Base-by-base conservation (phyloP, 2,329 filamentous ascomycete genomes). In the Nemania sp. region DNA sequence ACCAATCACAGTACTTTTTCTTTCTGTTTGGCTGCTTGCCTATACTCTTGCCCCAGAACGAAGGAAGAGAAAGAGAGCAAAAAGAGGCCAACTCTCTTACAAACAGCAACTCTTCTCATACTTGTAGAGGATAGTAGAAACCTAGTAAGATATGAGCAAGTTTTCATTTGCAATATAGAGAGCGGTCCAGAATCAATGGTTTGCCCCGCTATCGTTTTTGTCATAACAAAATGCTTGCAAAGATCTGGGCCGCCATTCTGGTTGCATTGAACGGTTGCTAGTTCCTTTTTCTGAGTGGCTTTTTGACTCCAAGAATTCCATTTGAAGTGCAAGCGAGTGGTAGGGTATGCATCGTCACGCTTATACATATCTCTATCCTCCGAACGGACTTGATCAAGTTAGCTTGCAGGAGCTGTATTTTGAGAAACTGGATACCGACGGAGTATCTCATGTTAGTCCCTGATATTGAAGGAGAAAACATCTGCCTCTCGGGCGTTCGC, bases 181-280 rank as follows among this genome's bases (percentile, higher is more conserved):
- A 38, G 41, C 18, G 35, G 41, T 38, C 62, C 43, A 64, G 52
- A 65, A 38, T 68, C 52, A 47, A 62, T 64, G 51, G 43, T 57
- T 45, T 15, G 52, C 62, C 65, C 66, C 62, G 66, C 66, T 61
- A 65, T 64, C 51, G 56, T 51, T 64, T 61, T 56, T 61, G 55
- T 41, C 32, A 56, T 64, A 54, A 58, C 55, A 67, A 67, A 60
- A 27, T 55, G 59, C 47, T 55, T 59, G 49, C 22, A 38, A 52
- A 60, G 65, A 64, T 24, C 41, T 29, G 55, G 55, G 60, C 62
- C 61, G 41, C 15, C 49, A 60, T 32, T 64, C 32, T 52, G 20
- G 65, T 67, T 67, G 52, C 61, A 67, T 57, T 32, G 55, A 51
- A 55, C 29, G 11, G 49, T 61, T 53, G 24, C 51, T 64, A 47